A percentile compares a stretch with the other conserved stretches of the same genome.
These are phyloP conservation scores for Mytilinidion resinicola DNA, from an alignment of 495 filamentous ascomycete genomes.

Conservation along the genomic window DNA sequence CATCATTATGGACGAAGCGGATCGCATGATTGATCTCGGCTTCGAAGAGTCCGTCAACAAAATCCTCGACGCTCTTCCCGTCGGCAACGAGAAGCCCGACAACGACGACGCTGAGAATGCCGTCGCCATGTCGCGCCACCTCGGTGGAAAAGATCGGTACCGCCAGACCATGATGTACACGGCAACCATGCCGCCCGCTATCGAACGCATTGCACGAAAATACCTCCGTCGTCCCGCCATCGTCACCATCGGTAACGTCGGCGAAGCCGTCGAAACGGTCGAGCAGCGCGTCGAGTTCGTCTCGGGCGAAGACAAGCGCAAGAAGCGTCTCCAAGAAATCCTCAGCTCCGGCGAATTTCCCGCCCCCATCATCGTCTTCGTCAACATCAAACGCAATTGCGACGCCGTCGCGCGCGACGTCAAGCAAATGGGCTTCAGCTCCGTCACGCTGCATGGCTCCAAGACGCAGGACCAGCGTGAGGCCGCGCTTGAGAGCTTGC, in stretches of 20 bases:
- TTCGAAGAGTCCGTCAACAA: slow-evolving; percentile 98
- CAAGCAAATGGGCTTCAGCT: slow-evolving; percentile 86
- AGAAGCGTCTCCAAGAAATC: slow-evolving; percentile 92
- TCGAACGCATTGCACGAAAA: slow-evolving; percentile 93
- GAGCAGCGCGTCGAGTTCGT: slow-evolving; percentile 96
- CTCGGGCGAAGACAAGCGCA: slow-evolving; percentile 87
- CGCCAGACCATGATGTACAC: slow-evolving; percentile 99
- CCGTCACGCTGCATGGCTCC: slow-evolving; percentile 86
- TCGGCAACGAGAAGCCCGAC: slow-evolving; percentile 92
- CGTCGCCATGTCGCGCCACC: slow-evolving; percentile 70
- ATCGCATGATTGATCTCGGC: slow-evolving; percentile 98
- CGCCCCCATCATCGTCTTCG: slow-evolving; percentile 96
- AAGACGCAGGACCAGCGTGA: slow-evolving; percentile 99
- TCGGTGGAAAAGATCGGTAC: slow-evolving; percentile 81
- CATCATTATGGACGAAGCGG: slow-evolving; percentile 97
- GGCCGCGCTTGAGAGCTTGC: slow-evolving; percentile 80
- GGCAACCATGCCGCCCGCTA: slow-evolving; percentile 89
- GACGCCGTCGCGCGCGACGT: slow-evolving; percentile 93
- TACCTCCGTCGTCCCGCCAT: slow-evolving; percentile 92
- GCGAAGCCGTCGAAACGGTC: slow-evolving; percentile 97
- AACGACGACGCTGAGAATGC: slow-evolving; percentile 89
- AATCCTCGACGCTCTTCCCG: slow-evolving; percentile 94
- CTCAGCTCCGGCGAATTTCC: slow-evolving; percentile 78
- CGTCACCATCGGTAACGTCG: slow-evolving; percentile 88
- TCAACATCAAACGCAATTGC: slow-evolving; percentile 99